Evolutionary conservation across 2,329 filamentous ascomycete species (phyloP), one percentile per base, ranked within the genome.

Genomic region (Cladosporium velox): DNA sequence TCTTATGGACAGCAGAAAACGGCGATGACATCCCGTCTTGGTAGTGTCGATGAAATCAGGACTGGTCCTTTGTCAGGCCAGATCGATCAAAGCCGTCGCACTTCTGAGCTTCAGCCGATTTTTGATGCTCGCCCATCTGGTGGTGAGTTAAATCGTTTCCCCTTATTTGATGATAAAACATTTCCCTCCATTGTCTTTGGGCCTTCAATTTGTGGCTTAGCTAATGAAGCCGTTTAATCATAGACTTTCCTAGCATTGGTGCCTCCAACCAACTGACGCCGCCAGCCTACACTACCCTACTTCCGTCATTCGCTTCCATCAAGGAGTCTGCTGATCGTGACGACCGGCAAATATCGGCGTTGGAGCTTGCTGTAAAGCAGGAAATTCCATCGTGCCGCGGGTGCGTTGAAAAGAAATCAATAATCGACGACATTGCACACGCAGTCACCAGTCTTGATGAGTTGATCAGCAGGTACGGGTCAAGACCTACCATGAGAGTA

Each of bases 251-350:
- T 3, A 38, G 59, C 21, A 52, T 54, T 21, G 26, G 12, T 38
- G 30, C 44, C 3, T 15, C 28, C 15, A 15, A 52, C 11, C 47
- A 21, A 28, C n/a, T 18, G n/a, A 52, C 59, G 21, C 44, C 59
- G 35, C 47, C 44, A 30, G 65, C 61, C 5, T 54, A 70, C 35
- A 61, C 67, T 61, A 70, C 66, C 15, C 70, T 67, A 14, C 66
- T 75, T 30, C 72, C 73, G 4, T 72, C 73, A 2, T 73, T 75
- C 57, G 70, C 73, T 24, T 61, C 68, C 0, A 66, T 75, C 44
- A 64, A 70, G 34, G 66, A 71, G 38, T 71, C 72, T 28, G 52
- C 69, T 21, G 69, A 21, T 28, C 63, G 67, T 38, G 69, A 69
- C 44, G 67, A 64, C 11, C 12, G 57, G 14, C 38, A 28, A 6